phyloP scores from a whole-genome alignment of 495 filamentous ascomycete genomes.

The Lindgomyces ingoldianus region DNA sequence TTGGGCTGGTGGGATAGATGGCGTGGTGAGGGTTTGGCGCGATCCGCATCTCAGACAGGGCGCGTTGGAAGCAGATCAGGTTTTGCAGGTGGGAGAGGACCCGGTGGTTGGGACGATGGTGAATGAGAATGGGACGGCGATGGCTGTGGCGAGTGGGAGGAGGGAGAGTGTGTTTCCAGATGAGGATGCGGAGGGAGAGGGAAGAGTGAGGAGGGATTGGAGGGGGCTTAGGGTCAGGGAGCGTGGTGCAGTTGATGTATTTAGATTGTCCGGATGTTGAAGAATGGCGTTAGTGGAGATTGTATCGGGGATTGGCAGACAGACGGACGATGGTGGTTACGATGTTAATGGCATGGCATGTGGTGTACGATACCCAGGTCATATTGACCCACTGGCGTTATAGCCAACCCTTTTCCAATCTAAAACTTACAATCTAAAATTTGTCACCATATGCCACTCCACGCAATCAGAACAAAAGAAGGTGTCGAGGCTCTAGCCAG shows the following conservation, averaged over 20 bases:
- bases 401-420: no score
- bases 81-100: slow-evolving; percentile 30
- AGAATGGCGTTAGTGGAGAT: no score
- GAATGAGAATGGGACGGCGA: background rate
- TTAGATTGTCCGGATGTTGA: slow-evolving; percentile 3
- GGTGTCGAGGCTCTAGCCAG: no score
- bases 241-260: background rate
- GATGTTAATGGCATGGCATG: no score
- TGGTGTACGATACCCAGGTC: no score
- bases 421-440: no score
- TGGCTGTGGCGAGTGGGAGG: background rate
- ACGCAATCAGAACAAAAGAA: no score
- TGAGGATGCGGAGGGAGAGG: background rate
- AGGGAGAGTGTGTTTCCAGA: background rate
- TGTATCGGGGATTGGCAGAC: no score
- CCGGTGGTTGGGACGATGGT: slow-evolving; percentile 18
- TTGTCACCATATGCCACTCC: no score
- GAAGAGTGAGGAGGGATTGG: background rate
- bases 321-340: no score
- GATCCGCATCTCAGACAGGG: slow-evolving; percentile 52
- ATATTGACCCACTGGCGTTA: no score
- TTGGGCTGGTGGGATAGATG: slow-evolving; percentile 84
- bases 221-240: background rate
- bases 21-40: slow-evolving; percentile 74
- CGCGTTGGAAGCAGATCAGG: slow-evolving; percentile 38